Conservation (phyloP, 2,329 filamentous ascomycete genomes). For the Aphanocladium album region DNA sequence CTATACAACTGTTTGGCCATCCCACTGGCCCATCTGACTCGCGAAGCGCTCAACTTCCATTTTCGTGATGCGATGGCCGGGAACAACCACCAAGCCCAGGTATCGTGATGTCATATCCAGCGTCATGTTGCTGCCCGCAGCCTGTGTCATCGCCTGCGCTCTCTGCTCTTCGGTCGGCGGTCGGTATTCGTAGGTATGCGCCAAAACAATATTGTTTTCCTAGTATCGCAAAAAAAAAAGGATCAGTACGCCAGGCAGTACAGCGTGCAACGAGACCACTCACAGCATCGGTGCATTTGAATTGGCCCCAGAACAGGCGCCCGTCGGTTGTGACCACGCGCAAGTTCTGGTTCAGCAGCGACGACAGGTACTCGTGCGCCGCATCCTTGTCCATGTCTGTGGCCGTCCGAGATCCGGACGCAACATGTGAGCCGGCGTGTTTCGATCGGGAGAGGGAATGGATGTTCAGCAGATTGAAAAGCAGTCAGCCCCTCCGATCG, state of each 20-base stretch:
- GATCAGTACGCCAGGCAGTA: not conserved
- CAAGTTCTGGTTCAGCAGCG: constrained; percentile 72
- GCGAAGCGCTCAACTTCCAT: constrained; percentile 80
- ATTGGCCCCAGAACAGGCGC: constrained; percentile 81
- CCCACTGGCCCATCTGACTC: constrained; percentile 40
- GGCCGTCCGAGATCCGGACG: not conserved
- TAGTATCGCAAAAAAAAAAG: constrained; percentile 31
- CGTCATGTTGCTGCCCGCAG: constrained; percentile 41
- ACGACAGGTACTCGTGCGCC: constrained; percentile 52
- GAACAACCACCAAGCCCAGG: constrained; percentile 84
- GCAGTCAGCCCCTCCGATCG: not conserved
- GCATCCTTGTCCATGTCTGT: constrained; percentile 45
- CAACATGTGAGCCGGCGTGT: not conserved
- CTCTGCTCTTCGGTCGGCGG: constrained; percentile 54
- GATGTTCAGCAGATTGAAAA: not conserved
- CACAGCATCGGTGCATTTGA: constrained; percentile 94
- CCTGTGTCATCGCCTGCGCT: constrained; percentile 31
- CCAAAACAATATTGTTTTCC: constrained; percentile 85
- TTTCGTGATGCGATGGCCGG: constrained; percentile 77
- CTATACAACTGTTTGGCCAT: not conserved
- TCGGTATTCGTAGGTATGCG: constrained; percentile 84
- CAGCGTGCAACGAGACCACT: constrained; percentile 19
- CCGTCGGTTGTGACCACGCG: constrained; percentile 76
- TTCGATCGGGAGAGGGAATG: not conserved
- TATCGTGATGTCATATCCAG: constrained; percentile 79